phyloP scores from a whole-genome alignment of 1,284 basidiomycete species.

The Marasmius tenuissimus region DNA sequence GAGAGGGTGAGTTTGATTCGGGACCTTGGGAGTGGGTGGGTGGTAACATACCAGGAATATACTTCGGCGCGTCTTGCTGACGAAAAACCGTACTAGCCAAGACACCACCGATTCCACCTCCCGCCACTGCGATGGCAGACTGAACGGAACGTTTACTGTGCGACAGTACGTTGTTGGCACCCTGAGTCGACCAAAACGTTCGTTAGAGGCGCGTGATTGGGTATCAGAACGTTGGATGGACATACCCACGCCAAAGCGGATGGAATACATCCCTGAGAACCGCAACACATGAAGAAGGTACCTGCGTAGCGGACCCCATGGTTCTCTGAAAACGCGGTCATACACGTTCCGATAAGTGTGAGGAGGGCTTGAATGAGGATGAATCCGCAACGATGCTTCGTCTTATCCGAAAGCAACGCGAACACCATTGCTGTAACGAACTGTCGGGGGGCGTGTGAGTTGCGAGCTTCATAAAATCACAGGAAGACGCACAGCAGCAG shows the following conservation, averaged over 20 bases:
- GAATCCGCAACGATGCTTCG: slow-evolving; percentile 38
- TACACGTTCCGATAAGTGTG: slow-evolving; percentile 33
- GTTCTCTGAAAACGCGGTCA: slow-evolving; percentile 38
- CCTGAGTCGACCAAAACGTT: slow-evolving; percentile 21
- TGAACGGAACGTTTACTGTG: slow-evolving; percentile 34
- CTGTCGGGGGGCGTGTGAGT: slow-evolving; percentile 14
- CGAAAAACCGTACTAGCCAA: slow-evolving; percentile 16
- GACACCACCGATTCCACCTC: slow-evolving; percentile 39
- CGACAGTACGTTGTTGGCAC: slow-evolving; percentile 40
- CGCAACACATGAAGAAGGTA: slow-evolving; percentile 40
- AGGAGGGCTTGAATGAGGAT: slow-evolving; percentile 35
- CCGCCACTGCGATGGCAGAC: slow-evolving; percentile 37
- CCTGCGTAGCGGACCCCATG: slow-evolving; percentile 40
- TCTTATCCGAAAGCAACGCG: slow-evolving; percentile 40
- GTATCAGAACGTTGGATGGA: slow-evolving; percentile 1
- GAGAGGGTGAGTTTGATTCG: neutral
- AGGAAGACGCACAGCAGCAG: slow-evolving; percentile 2
- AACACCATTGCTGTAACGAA: slow-evolving; percentile 36
- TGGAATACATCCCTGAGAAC: slow-evolving; percentile 38
- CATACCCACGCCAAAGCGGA: slow-evolving; percentile 42
- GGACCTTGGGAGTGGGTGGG: neutral
- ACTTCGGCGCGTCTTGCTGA: slow-evolving; percentile 12
- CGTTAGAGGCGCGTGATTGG: neutral
- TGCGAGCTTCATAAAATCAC: slow-evolving; percentile 2
- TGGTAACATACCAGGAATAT: slow-evolving; percentile 8